These are phyloP conservation scores for Melaleuca alternifolia DNA, from an alignment of 345 rosid species.

Conservation along the genomic window DNA sequence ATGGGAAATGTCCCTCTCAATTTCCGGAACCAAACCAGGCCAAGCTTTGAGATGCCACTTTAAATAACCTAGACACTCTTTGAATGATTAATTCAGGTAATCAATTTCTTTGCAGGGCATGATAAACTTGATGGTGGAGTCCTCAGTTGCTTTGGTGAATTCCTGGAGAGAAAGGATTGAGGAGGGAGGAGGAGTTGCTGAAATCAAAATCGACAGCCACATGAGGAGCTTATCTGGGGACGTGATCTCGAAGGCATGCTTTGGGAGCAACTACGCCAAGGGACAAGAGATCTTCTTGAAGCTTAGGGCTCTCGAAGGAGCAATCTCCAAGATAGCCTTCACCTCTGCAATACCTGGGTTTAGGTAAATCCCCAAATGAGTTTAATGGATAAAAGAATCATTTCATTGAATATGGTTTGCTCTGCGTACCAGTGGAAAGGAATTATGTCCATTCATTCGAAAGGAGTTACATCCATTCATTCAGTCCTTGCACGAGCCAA, in stretches of 20 bases:
- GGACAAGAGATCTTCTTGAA: slow-evolving; percentile 34
- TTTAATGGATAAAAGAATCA: not conserved
- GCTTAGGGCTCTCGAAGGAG: slow-evolving; percentile 19
- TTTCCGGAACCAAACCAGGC: too few relatives aligned
- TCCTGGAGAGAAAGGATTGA: slow-evolving; percentile 19
- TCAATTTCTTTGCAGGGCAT: slow-evolving; percentile 8
- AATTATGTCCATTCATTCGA: too few relatives aligned
- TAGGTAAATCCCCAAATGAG: slow-evolving; percentile 1
- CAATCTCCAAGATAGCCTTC: slow-evolving; percentile 3
- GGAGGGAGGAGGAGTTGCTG: not conserved
- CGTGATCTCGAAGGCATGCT: slow-evolving; percentile 34
- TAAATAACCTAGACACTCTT: too few relatives aligned
- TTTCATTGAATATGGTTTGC: not conserved
- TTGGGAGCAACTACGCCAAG: slow-evolving; percentile 30
- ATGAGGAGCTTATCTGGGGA: slow-evolving; percentile 30
- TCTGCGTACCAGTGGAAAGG: too few relatives aligned
- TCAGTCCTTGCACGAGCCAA: too few relatives aligned
- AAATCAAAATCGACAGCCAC: slow-evolving; percentile 15
- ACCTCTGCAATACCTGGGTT: slow-evolving; percentile 5
- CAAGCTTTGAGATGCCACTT: not conserved
- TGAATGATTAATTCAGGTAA: not conserved
- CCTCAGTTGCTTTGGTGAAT: slow-evolving; percentile 8
- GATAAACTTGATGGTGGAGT: slow-evolving; percentile 24
- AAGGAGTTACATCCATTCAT: too few relatives aligned
- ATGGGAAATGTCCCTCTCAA: not conserved